These are phyloP conservation scores for Sisymbrium irio DNA, from an alignment of 345 rosid genomes.

Conservation along the genomic window DNA sequence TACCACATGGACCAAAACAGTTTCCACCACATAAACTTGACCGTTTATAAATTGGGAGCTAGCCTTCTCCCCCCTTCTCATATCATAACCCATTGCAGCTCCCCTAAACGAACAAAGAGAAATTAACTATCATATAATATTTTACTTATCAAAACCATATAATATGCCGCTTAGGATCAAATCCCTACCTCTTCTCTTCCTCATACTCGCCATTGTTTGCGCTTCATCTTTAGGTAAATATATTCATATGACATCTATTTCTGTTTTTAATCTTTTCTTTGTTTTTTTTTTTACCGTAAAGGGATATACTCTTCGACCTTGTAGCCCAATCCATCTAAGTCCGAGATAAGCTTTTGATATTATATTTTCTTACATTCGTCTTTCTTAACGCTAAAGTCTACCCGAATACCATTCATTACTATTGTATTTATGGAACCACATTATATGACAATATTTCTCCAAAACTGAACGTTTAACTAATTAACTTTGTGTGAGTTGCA, in stretches of 20 bases:
- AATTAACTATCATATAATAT: background rate
- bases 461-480: background rate
- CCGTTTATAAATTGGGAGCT: constrained; percentile 33
- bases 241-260: background rate
- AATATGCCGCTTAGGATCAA: constrained; percentile 49
- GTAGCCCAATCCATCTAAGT: background rate
- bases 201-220: constrained; percentile 42
- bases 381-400: background rate
- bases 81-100: constrained; percentile 3
- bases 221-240: constrained; percentile 32
- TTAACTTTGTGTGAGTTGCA: background rate
- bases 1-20: constrained; percentile 23
- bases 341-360: background rate
- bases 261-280: background rate
- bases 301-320: background rate
- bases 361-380: background rate
- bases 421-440: background rate
- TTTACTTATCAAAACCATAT: background rate
- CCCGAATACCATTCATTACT: background rate
- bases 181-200: constrained; percentile 38
- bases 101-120: background rate
- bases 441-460: background rate
- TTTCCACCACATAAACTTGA: constrained; percentile 27
- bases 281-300: background rate
- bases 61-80: constrained; percentile 27